These are phyloP conservation scores for Blastobotrys attinorum DNA, from an alignment of 805 yeast species.

Conservation along the genomic window DNA sequence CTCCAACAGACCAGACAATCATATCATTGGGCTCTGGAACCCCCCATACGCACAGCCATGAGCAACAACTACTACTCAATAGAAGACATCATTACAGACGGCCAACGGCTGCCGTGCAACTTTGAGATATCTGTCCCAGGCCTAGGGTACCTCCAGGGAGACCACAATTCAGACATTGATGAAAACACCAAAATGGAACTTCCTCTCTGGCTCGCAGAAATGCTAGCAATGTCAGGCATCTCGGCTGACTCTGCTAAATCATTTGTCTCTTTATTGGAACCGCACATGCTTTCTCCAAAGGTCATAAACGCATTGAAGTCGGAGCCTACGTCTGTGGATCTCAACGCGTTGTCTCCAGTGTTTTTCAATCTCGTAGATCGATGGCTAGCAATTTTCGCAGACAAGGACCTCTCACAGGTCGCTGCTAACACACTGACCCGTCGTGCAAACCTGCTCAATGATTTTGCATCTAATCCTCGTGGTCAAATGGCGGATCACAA, in stretches of 20 bases:
- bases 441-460: slow-evolving; percentile 65
- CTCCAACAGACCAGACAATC: too few species aligned
- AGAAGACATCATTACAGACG: slow-evolving; percentile 31
- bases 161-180: slow-evolving; percentile 53
- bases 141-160: slow-evolving; percentile 78
- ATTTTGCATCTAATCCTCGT: slow-evolving; percentile 50
- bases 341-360: slow-evolving; percentile 56
- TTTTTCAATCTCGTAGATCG: slow-evolving; percentile 63
- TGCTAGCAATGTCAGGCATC: slow-evolving; percentile 45
- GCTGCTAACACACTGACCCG: slow-evolving; percentile 46
- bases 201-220: slow-evolving; percentile 85
- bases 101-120: slow-evolving; percentile 61
- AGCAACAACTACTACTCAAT: slow-evolving; percentile 26
- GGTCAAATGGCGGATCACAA: slow-evolving; percentile 36
- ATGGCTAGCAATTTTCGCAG: slow-evolving; percentile 71
- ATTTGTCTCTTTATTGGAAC: slow-evolving; percentile 61
- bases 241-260: slow-evolving; percentile 30
- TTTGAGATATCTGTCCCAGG: slow-evolving; percentile 77
- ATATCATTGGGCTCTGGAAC: too few species aligned
- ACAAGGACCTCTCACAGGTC: slow-evolving; percentile 50
- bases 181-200: slow-evolving; percentile 62
- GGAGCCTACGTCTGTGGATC: slow-evolving; percentile 55
- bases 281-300: slow-evolving; percentile 55
- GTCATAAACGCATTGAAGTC: slow-evolving; percentile 80
- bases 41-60: too few species aligned